phyloP scores from a whole-genome alignment of 768 basidiomycete species.

The Boletus subcaerulescens region DNA sequence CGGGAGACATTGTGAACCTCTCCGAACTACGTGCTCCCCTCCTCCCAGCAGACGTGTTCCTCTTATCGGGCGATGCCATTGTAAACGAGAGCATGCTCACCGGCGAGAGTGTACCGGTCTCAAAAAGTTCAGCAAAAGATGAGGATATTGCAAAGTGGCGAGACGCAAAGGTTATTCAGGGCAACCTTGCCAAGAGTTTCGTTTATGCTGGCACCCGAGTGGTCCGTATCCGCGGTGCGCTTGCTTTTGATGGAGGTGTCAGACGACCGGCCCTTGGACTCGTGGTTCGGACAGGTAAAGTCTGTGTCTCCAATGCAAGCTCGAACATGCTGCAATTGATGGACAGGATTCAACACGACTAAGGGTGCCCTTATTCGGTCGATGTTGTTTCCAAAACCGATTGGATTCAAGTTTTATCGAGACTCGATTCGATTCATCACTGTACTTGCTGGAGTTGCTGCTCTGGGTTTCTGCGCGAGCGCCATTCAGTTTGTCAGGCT shows the following conservation, averaged over 20 bases:
- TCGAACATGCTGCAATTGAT: slow-evolving; percentile 5
- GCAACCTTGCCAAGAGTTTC: slow-evolving; percentile 77
- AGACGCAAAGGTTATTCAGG: slow-evolving; percentile 53
- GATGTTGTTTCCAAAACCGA: slow-evolving; percentile 98
- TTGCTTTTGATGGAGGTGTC: slow-evolving; percentile 48
- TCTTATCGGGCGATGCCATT: slow-evolving; percentile 95
- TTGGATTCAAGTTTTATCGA: slow-evolving; percentile 98
- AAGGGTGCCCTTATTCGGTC: slow-evolving; percentile 95
- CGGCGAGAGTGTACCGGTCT: slow-evolving; percentile 96
- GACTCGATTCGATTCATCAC: slow-evolving; percentile 89
- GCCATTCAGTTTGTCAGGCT: slow-evolving; percentile 90
- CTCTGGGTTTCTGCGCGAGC: slow-evolving; percentile 86
- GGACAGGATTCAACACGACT: slow-evolving; percentile 89
- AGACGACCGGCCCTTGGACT: slow-evolving; percentile 70
- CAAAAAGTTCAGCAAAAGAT: slow-evolving; percentile 82
- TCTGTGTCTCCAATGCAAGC: not conserved
- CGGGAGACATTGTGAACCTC: slow-evolving; percentile 92
- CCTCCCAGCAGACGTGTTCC: slow-evolving; percentile 87
- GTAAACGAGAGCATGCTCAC: slow-evolving; percentile 99
- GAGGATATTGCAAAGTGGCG: slow-evolving; percentile 71
- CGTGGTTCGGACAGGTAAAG: slow-evolving; percentile 80
- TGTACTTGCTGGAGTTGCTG: slow-evolving; percentile 89
- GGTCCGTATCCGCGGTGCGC: slow-evolving; percentile 73
- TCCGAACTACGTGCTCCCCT: slow-evolving; percentile 66
- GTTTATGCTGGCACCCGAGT: slow-evolving; percentile 89